phyloP scores from a whole-genome alignment of 768 basidiomycete genomes.

The Rhizopogon roseolus region DNA sequence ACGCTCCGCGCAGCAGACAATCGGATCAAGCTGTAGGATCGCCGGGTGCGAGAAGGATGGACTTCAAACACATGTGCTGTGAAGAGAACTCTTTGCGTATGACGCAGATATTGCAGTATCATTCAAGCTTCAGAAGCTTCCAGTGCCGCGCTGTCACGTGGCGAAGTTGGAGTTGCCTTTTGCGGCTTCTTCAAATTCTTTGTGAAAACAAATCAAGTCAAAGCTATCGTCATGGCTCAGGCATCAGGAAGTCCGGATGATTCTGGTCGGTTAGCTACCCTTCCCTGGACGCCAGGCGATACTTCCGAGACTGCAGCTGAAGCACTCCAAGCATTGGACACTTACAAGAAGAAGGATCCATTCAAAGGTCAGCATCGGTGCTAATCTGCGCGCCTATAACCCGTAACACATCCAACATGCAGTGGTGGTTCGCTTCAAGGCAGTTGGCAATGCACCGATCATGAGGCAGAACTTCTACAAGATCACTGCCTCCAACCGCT shows the following conservation, averaged over 20 bases:
- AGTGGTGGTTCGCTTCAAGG: slow-evolving; percentile 98
- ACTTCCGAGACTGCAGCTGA: slow-evolving; percentile 32
- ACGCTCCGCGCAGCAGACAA: no score
- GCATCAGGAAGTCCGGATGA: slow-evolving; percentile 28
- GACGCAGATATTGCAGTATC: no score
- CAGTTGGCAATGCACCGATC: slow-evolving; percentile 95
- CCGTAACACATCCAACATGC: background rate
- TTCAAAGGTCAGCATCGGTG: slow-evolving; percentile 53
- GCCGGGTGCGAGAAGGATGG: no score
- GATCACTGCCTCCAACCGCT: slow-evolving; percentile 90
- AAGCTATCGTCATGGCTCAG: slow-evolving; percentile 20
- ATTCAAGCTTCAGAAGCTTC: no score
- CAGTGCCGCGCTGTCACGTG: no score
- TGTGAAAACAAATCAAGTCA: no score
- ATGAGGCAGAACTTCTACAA: slow-evolving; percentile 99
- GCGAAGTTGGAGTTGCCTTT: no score
- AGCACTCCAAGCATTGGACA: slow-evolving; percentile 69
- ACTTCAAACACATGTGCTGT: no score
- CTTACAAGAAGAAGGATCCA: slow-evolving; percentile 83
- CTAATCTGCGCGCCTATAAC: background rate
- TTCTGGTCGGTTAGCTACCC: slow-evolving; percentile 22
- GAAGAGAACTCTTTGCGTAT: no score
- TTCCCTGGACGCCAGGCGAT: slow-evolving; percentile 30
- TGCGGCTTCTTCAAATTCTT: no score
- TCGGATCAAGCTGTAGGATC: no score